phyloP scores from a whole-genome alignment of 2,329 filamentous ascomycete genomes.

The Pezicula radicicola region DNA sequence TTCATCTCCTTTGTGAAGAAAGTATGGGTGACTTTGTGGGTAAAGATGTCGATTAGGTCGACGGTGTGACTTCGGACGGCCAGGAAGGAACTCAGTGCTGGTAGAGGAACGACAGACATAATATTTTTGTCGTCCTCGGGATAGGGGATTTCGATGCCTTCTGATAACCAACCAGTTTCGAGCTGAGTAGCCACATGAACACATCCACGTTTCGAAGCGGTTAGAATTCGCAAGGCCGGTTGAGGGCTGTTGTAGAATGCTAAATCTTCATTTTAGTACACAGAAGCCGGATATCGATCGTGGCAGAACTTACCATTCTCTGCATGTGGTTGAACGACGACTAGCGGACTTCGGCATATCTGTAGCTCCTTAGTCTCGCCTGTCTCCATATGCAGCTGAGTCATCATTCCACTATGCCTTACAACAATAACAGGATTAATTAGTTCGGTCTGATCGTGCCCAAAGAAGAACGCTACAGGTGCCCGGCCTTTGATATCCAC shows the following conservation, averaged over 20 bases:
- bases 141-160: slow-evolving; percentile 38
- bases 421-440: slow-evolving; percentile 56
- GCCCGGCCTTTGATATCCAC: slow-evolving; percentile 56
- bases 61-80: slow-evolving; percentile 54
- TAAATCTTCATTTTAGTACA: background rate
- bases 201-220: slow-evolving; percentile 47
- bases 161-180: slow-evolving; percentile 46
- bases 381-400: slow-evolving; percentile 50
- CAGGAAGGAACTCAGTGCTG: slow-evolving; percentile 57
- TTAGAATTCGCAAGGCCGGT: slow-evolving; percentile 37
- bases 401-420: slow-evolving; percentile 60
- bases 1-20: slow-evolving; percentile 58
- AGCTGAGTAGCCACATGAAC: slow-evolving; percentile 45
- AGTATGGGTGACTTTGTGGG: slow-evolving; percentile 54
- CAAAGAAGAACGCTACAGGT: slow-evolving; percentile 64
- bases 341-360: slow-evolving; percentile 51
- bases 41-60: slow-evolving; percentile 58
- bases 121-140: slow-evolving; percentile 39
- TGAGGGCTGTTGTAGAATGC: slow-evolving; percentile 21
- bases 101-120: slow-evolving; percentile 55
- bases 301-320: slow-evolving; percentile 38
- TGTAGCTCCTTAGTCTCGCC: slow-evolving; percentile 37
- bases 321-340: slow-evolving; percentile 30
- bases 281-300: background rate
- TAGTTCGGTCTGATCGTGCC: slow-evolving; percentile 32